phyloP scores from a whole-genome alignment of 345 rosid genomes.

The Alliaria petiolata region DNA sequence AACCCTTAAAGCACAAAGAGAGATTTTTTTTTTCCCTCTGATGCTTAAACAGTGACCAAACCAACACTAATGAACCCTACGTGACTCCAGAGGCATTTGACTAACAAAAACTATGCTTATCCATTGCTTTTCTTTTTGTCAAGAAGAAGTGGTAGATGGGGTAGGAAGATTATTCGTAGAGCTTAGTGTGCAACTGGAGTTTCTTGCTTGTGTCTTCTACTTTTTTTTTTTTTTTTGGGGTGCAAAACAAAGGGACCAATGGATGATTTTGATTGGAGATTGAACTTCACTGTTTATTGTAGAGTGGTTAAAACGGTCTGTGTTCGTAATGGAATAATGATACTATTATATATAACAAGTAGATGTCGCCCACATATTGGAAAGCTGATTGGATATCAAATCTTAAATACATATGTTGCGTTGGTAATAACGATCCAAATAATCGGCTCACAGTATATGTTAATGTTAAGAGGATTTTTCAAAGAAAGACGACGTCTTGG shows the following conservation, averaged over 20 bases:
- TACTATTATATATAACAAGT: not conserved
- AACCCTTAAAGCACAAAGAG: constrained; percentile 23
- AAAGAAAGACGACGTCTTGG: too few relatives aligned
- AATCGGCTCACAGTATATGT: too few relatives aligned
- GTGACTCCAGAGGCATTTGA: not conserved
- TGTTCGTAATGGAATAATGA: not conserved
- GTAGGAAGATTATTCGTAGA: not conserved
- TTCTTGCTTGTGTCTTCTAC: not conserved
- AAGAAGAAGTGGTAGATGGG: not conserved
- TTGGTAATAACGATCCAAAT: too few relatives aligned
- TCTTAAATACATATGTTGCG: too few relatives aligned
- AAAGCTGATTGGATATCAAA: too few relatives aligned
- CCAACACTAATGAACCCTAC: not conserved
- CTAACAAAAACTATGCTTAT: not conserved
- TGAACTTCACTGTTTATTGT: too few relatives aligned
- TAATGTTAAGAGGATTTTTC: too few relatives aligned
- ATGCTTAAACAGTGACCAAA: not conserved
- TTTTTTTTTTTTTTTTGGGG: not conserved
- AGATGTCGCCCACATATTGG: too few relatives aligned
- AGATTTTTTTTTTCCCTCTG: not conserved
- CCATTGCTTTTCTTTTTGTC: not conserved
- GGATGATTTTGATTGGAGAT: not conserved
- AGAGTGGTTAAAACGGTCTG: not conserved
- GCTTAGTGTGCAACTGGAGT: not conserved
- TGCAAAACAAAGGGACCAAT: not conserved